Base-by-base conservation (phyloP, 148 eudicot genomes). In the Silene conica region DNA sequence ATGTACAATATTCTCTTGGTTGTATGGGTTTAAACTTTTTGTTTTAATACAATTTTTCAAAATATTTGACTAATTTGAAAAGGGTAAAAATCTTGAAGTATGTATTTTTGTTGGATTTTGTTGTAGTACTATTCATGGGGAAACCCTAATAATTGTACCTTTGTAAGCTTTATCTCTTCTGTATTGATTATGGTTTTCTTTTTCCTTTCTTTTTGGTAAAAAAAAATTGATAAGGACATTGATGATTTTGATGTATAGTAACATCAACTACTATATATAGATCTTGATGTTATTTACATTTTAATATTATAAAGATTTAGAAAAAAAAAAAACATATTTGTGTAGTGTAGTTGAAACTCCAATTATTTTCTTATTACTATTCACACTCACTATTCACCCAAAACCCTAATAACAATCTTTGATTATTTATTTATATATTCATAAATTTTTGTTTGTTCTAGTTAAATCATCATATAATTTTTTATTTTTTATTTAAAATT, bases 141-240 rank as follows among this genome's bases (percentile, higher is more conserved):
- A 80, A 80, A 75, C 82, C 82, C 79, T 80, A 80, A 71, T 75
- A 71, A 75, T 79, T 80, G 82, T 71, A 79, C 78, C 70, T 52
- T 50, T 63, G 69, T 68, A 38, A 65, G 23, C 56, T 72, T 22
- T 21, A 31, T 71, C 58, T 69, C 65, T 61, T 26, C 13, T 43
- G 8, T 10, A 34, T 65, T 41, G 48, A 38, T 74, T 59, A 18
- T 19, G 48, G 31, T 60, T 67, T 46, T 59, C 58, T 19, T 23
- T 20, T 50, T 59, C 31, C 28, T 11, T 9, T 19, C 7, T 25
- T 55, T 69, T 54, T 14, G 22, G 26, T 0, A 46, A 41, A 15
- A 8, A 9, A 1, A 4, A 4, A 34, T 77, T 25, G 45, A 73
- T 26, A 46, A 61, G 41, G 78, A 75, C 28, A 38, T 54, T 19